A percentile compares a stretch with the other conserved stretches of the same genome.
phyloP scores from a whole-genome alignment of 2,329 filamentous ascomycete species.

The Aspergillus glaucus region DNA sequence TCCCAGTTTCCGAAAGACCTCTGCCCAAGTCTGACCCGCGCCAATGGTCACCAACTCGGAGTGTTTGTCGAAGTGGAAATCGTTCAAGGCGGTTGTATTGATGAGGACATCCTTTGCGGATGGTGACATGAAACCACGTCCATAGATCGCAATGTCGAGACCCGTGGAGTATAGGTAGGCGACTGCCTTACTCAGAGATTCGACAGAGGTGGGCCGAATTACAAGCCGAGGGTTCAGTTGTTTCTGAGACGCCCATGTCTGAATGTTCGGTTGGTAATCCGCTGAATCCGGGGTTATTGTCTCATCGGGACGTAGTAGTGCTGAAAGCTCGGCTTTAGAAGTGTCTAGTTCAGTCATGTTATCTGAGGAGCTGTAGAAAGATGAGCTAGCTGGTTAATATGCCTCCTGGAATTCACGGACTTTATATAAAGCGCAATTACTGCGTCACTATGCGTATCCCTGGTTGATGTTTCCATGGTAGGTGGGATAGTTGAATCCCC shows the following conservation, averaged over 20 bases:
- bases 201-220: conserved; percentile 23
- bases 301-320: conserved; percentile 11
- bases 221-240: conserved; percentile 29
- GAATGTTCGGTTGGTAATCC: conserved; percentile 14
- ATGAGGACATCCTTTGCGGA: conserved; percentile 34
- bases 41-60: conserved; percentile 29
- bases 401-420: no score
- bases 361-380: no score
- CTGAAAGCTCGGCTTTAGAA: background rate
- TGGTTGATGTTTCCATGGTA: no score
- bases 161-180: conserved; percentile 24
- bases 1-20: conserved; percentile 32
- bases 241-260: conserved; percentile 29
- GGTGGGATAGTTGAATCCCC: no score
- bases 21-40: conserved; percentile 32
- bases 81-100: conserved; percentile 32
- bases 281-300: conserved; percentile 16
- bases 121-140: conserved; percentile 30
- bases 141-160: conserved; percentile 34
- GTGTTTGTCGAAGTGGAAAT: conserved; percentile 27
- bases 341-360: no score
- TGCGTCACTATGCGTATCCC: no score
- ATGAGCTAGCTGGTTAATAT: no score
- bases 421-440: no score
- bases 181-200: conserved; percentile 25